These are phyloP conservation scores for Myotisia sp. DNA, from an alignment of 2,329 filamentous ascomycete genomes.

Conservation along the genomic window DNA sequence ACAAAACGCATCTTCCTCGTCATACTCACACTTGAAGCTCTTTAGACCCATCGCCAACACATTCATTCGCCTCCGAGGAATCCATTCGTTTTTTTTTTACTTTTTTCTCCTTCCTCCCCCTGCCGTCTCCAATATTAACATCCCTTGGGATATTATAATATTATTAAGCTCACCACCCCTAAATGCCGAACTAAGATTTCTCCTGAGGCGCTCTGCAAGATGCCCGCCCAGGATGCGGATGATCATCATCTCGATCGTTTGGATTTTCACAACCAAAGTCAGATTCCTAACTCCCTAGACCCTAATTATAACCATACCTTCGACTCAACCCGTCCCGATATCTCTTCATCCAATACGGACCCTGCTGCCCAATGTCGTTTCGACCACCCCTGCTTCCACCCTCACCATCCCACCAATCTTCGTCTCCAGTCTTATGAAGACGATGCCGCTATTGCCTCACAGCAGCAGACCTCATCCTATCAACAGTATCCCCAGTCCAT, in stretches of 20 bases:
- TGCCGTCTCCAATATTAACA: no score
- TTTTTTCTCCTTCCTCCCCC: no score
- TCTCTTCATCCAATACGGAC: not conserved
- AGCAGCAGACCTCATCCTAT: constrained; percentile 20
- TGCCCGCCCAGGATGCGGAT: constrained; percentile 1
- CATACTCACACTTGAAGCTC: no score
- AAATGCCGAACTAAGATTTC: constrained; percentile 18
- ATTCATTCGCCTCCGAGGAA: no score
- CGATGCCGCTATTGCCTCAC: not conserved
- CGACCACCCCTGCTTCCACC: no score
- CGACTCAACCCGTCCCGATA: not conserved
- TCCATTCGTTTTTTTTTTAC: no score
- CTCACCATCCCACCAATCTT: no score
- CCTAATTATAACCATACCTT: not conserved
- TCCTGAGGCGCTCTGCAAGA: constrained; percentile 23
- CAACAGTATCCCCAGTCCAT: constrained; percentile 16
- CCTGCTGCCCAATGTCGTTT: no score
- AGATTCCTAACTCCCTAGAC: not conserved
- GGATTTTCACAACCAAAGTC: not conserved
- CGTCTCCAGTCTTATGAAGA: not conserved
- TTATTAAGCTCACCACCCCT: no score
- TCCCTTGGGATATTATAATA: no score
- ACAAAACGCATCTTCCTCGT: no score
- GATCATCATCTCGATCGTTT: not conserved
- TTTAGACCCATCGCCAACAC: no score